These are phyloP conservation scores for Annulohypoxylon bovei DNA, from an alignment of 495 filamentous ascomycete species.

Conservation along the genomic window DNA sequence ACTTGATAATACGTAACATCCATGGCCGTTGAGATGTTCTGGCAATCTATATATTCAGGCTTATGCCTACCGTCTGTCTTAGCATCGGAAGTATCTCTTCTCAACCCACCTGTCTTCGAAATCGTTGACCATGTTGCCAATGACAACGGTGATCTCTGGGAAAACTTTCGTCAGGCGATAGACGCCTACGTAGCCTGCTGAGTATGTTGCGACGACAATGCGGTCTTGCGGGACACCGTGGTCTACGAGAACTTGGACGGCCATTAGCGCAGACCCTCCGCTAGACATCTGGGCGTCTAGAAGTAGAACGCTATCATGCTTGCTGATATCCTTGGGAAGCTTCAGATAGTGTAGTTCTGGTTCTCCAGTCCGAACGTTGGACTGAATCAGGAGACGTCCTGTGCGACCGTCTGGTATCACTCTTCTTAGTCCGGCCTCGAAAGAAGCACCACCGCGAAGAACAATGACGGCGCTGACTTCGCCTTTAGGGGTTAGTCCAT, in stretches of 20 bases:
- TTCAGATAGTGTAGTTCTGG: slow-evolving; percentile 91
- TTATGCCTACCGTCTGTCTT: slow-evolving; percentile 42
- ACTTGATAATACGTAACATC: not conserved
- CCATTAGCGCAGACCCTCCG: slow-evolving; percentile 95
- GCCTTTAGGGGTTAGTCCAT: slow-evolving; percentile 72
- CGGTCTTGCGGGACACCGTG: slow-evolving; percentile 87
- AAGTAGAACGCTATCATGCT: slow-evolving; percentile 82
- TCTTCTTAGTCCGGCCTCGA: slow-evolving; percentile 88
- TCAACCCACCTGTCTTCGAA: slow-evolving; percentile 86
- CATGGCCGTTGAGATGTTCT: not conserved
- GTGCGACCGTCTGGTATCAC: slow-evolving; percentile 92
- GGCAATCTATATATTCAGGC: slow-evolving; percentile 10
- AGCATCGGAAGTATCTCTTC: slow-evolving; percentile 82
- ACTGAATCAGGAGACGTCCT: slow-evolving; percentile 90
- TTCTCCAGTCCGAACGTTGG: slow-evolving; percentile 82
- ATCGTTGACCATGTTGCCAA: slow-evolving; percentile 79
- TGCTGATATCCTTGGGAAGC: slow-evolving; percentile 72
- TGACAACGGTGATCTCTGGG: slow-evolving; percentile 82
- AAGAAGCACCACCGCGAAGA: slow-evolving; percentile 82
- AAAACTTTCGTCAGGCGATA: slow-evolving; percentile 87
- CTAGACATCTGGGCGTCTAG: slow-evolving; percentile 94
- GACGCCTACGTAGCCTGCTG: slow-evolving; percentile 81
- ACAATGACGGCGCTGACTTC: slow-evolving; percentile 87
- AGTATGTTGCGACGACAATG: slow-evolving; percentile 90
- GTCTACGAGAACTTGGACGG: slow-evolving; percentile 90